phyloP scores from a whole-genome alignment of 1,139 yeast species.

The Barnettozyma hawaiiensis region DNA sequence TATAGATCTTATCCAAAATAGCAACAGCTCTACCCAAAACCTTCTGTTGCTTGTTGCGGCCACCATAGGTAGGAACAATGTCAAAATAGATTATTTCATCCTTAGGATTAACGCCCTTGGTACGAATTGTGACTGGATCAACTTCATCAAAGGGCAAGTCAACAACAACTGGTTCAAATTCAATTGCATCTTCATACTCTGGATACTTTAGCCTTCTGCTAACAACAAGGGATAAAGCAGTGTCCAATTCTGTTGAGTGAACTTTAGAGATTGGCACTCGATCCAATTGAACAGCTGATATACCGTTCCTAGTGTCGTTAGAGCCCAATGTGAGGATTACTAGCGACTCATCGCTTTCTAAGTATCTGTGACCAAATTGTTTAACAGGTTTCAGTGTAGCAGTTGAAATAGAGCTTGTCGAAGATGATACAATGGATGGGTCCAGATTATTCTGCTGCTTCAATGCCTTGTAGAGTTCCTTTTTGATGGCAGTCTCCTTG shows the following conservation, averaged over 20 bases:
- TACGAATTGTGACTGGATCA: conserved; percentile 76
- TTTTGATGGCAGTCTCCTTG: conserved; percentile 6
- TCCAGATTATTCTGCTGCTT: conserved; percentile 16
- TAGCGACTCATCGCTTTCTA: conserved; percentile 55
- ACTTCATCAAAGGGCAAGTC: conserved; percentile 86
- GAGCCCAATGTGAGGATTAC: conserved; percentile 81
- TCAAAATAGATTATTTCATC: conserved; percentile 73
- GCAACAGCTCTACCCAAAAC: conserved; percentile 87
- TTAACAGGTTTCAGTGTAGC: conserved; percentile 45
- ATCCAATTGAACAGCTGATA: conserved; percentile 64
- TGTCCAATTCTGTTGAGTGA: conserved; percentile 77
- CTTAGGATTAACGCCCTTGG: conserved; percentile 41
- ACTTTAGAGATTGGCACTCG: conserved; percentile 70
- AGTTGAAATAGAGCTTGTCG: background rate
- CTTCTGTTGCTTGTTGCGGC: conserved; percentile 33
- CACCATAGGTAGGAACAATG: conserved; percentile 85
- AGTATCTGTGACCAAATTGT: conserved; percentile 81
- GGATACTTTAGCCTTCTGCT: conserved; percentile 40
- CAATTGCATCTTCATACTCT: conserved; percentile 23
- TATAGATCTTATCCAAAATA: conserved; percentile 54
- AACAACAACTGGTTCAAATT: conserved; percentile 61
- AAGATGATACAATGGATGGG: conserved; percentile 11
- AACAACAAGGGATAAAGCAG: conserved; percentile 76
- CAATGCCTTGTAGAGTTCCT: conserved; percentile 20
- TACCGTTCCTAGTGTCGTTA: conserved; percentile 61